Evolutionary conservation across 441 rosid species (phyloP).

Genomic region (Jatropha multifida): DNA sequence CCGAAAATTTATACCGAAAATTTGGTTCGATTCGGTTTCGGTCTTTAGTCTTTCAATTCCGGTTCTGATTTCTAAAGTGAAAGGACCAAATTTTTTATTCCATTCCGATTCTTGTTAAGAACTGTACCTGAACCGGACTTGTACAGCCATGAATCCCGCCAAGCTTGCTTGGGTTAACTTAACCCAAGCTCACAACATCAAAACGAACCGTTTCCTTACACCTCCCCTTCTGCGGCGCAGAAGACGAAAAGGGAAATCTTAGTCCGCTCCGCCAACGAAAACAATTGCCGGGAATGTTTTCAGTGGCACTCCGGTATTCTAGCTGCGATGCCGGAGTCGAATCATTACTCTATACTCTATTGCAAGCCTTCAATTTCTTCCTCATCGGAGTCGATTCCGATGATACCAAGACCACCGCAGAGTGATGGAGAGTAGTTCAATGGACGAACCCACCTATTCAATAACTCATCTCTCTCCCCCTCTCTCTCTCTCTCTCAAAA

Average conservation of each 20-base stretch:
- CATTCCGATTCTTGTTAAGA: too few relatives aligned
- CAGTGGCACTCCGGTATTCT: constrained; percentile 40
- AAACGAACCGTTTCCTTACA: constrained; percentile 28
- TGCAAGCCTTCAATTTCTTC: constrained; percentile 34
- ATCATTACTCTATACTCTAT: constrained; percentile 21
- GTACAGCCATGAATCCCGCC: too few relatives aligned
- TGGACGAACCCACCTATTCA: background rate
- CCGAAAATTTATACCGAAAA: too few relatives aligned
- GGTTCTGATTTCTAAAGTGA: too few relatives aligned
- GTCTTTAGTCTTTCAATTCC: too few relatives aligned
- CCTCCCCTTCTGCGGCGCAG: constrained; percentile 24
- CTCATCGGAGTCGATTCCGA: constrained; percentile 27
- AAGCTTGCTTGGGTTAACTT: too few relatives aligned
- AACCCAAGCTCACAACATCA: too few relatives aligned
- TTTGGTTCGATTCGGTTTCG: too few relatives aligned
- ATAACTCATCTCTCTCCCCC: background rate
- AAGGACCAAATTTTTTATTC: too few relatives aligned
- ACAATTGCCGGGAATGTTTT: constrained; percentile 21
- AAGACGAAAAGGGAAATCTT: background rate
- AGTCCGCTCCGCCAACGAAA: background rate
- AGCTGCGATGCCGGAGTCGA: constrained; percentile 35
- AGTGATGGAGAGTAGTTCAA: constrained; percentile 19
- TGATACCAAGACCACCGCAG: constrained; percentile 29
- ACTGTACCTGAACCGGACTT: too few relatives aligned
- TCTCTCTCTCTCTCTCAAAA: background rate